Percentiles rank a stretch among this genome's conserved stretches.
Evolutionary conservation across 179 eudicot genomes (phyloP).

Genomic region (Corrigiola litoralis): DNA sequence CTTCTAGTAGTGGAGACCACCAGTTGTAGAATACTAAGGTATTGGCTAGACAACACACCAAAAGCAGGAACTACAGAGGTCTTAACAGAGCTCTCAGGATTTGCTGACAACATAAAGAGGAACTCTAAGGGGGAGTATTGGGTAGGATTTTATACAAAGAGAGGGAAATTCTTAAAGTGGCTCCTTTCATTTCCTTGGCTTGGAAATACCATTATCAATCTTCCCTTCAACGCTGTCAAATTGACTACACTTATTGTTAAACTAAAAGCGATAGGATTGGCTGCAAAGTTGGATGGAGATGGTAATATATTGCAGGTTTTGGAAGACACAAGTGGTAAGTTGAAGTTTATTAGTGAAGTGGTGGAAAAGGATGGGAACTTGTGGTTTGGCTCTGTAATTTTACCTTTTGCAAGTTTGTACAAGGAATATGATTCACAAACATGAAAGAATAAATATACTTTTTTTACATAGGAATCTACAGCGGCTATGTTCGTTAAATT

Average conservation of each 20-base stretch:
- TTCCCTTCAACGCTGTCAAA: slow-evolving; percentile 42
- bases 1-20: slow-evolving; percentile 63
- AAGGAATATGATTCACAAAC: slow-evolving; percentile 12
- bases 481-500: too few relatives aligned
- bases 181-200: slow-evolving; percentile 41
- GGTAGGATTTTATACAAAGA: slow-evolving; percentile 63
- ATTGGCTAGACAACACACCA: slow-evolving; percentile 41
- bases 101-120: slow-evolving; percentile 66
- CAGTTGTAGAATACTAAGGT: slow-evolving; percentile 42
- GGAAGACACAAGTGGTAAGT: slow-evolving; percentile 45
- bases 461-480: neutral
- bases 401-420: slow-evolving; percentile 39
- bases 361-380: slow-evolving; percentile 58
- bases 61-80: slow-evolving; percentile 39
- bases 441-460: neutral
- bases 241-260: slow-evolving; percentile 22
- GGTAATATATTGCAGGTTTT: slow-evolving; percentile 49
- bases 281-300: slow-evolving; percentile 46
- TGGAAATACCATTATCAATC: slow-evolving; percentile 34
- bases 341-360: slow-evolving; percentile 76
- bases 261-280: slow-evolving; percentile 48
- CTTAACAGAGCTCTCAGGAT: slow-evolving; percentile 47
- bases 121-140: slow-evolving; percentile 60
- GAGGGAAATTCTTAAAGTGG: slow-evolving; percentile 36
- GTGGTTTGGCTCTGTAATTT: slow-evolving; percentile 73